Evolutionary conservation across 306 rosid species (phyloP).

Genomic region (Purshia tridentata): DNA sequence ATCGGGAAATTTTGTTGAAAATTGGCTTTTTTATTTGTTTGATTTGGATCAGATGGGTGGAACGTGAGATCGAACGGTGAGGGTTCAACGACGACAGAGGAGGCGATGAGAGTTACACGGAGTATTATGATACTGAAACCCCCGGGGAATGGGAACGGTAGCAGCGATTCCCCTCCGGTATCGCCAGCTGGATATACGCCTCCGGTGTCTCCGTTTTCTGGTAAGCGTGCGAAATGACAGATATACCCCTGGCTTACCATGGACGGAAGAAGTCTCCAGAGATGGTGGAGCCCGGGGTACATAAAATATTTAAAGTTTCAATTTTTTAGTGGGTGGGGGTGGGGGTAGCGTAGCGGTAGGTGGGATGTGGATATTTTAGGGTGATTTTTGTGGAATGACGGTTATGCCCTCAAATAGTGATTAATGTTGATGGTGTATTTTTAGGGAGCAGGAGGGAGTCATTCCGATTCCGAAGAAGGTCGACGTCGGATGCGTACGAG

Average conservation of each 20-base stretch:
- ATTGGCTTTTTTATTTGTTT: not conserved
- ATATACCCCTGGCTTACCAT: not conserved
- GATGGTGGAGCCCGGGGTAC: constrained; percentile 8
- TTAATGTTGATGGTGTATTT: not conserved
- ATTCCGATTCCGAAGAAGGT: constrained; percentile 64
- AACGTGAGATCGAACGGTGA: constrained; percentile 49
- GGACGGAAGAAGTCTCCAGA: not conserved
- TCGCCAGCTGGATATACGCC: constrained; percentile 77
- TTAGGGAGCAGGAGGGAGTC: constrained; percentile 55
- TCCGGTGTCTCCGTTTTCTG: constrained; percentile 82
- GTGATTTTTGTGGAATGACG: constrained; percentile 16
- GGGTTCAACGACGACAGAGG: constrained; percentile 42
- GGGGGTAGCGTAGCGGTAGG: no score
- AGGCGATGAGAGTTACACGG: constrained; percentile 56
- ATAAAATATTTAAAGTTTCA: not conserved
- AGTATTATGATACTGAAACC: constrained; percentile 86
- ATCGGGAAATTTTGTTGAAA: no score
- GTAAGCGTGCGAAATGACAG: constrained; percentile 32
- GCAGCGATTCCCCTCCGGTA: constrained; percentile 62
- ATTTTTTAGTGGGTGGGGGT: not conserved
- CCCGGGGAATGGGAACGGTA: constrained; percentile 60
- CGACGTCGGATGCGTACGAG: constrained; percentile 66
- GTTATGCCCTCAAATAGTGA: not conserved
- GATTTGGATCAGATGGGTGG: constrained; percentile 54
- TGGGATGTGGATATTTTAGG: not conserved